Evolutionary conservation across 2,329 filamentous ascomycete species (phyloP), one percentile per base, ranked within the genome.

Genomic region (Myriosclerotinia scirpicola): DNA sequence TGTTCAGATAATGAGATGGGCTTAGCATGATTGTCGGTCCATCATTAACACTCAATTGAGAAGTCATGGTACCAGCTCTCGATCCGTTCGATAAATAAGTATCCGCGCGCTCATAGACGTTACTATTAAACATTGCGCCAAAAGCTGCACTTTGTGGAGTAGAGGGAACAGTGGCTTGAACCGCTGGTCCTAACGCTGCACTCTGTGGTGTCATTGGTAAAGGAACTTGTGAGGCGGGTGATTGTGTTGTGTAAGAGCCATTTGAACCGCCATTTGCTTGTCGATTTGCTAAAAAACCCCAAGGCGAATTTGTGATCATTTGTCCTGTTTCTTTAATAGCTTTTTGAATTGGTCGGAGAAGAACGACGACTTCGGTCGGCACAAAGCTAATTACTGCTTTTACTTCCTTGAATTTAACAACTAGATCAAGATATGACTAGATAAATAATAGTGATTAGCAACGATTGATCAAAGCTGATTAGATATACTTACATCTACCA

Each of bases 161-260:
- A 3, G 85, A 91, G 5, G 92, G 90, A 14, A 97, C 89, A 0
- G 92, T 97, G 0, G 93, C 93, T 78, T 96, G 93, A 65, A 93
- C 91, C 26, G 93, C 93, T 7, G 93, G 92, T 0, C 93, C 94
- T 6, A 97, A 82, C 1, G 93, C 93, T 20, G 93, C 93, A 73
- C 91, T 95, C 69, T 97, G 85, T 9, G 94, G 93, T 1, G 93
- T 97, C 74, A 95, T 92, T 11, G 93, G 93, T 48, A 93, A 79
- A 14, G 85, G 82, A 12, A 84, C 80, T 30, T 83, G 81, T 56
- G 84, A 84, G 15, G 81, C 83, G 60, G 75, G 79, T 30, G 71
- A 77, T 52, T 76, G 73, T 20, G 69, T 61, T 22, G 50, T 71
- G 52, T 73, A 75, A 9, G 67, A 66, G 52, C 72, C 70, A 61